Base-by-base conservation (phyloP, 2,329 filamentous ascomycete species). In the Graphilbum sp. region DNA sequence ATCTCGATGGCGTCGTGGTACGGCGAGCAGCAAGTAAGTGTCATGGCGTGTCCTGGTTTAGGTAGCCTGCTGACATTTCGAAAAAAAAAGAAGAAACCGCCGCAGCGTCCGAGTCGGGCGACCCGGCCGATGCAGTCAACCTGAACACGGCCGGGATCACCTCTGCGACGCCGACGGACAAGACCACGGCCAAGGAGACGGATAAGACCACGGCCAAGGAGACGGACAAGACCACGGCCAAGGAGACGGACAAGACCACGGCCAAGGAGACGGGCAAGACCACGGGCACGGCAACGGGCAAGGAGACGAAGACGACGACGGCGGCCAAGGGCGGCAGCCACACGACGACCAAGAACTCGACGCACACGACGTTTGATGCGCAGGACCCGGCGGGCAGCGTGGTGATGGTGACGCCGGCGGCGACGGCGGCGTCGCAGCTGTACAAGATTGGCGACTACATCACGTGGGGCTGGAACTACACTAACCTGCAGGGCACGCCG, bases 401-500 rank as follows among this genome's bases (percentile, higher is more conserved):
- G 29, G 56, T 60, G 34, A 67, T 78, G 60, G 46, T 68, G 33
- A 65, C 61, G 2, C 74, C 74, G 1, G 56, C 61, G 30, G 53
- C 60, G 7, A 61, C 58, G 3, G 51, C 55, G 11, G 58, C 60
- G 20, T 59, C 62, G 10, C 59, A 65, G 41, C 61, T 74, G 31
- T 76, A 70, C 62, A 72, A 72, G 50, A 72, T 78, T 43, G 67
- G 69, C 43, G 65, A 75, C 49, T 60, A 60, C 33, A 58, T 76
- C 32, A 77, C 71, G 13, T 73, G 69, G 54, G 64, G 57, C 34
- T 79, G 73, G 72, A 78, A 78, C 56, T 79, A 77, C 58, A 79
- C 75, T 4, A 66, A 66, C 33, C 53, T 79, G 23, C 59, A 63
- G 39, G 70, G 58, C 20, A 67, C 61, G 1, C 75, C 75, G 2